Conservation (phyloP, 1,284 basidiomycete genomes). For the Cystobasidium slooffiae region DNA sequence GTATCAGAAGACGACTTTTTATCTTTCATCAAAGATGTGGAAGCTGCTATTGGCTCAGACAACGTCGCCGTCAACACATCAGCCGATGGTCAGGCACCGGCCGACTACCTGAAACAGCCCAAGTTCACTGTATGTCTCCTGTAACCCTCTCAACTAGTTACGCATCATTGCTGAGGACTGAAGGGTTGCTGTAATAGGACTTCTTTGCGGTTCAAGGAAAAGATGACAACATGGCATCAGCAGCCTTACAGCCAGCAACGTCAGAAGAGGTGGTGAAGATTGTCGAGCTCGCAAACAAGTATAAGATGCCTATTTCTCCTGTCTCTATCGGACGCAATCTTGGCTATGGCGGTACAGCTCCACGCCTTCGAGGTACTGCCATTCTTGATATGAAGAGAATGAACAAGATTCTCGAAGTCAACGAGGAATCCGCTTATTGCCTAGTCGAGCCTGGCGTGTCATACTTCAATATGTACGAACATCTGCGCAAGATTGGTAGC, state of each 20-base stretch:
- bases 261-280: constrained; percentile 48
- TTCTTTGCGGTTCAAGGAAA: constrained; percentile 40
- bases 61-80: constrained; percentile 43
- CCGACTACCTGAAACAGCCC: constrained; percentile 25
- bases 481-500: constrained; percentile 45
- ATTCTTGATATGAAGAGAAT: constrained; percentile 49
- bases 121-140: constrained; percentile 15
- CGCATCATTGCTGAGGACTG: constrained; percentile 18
- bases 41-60: constrained; percentile 26
- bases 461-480: constrained; percentile 53
- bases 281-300: constrained; percentile 49
- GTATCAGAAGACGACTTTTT: constrained; percentile 35
- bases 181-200: constrained; percentile 11
- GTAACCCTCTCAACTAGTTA: constrained; percentile 19
- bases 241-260: constrained; percentile 28
- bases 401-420: constrained; percentile 51
- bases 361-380: constrained; percentile 49
- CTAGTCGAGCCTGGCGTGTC: constrained; percentile 51
- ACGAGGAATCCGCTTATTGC: constrained; percentile 48
- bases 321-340: constrained; percentile 50
- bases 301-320: constrained; percentile 48
- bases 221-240: constrained; percentile 42
- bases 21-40: constrained; percentile 41
- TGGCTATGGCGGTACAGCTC: constrained; percentile 50
- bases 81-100: constrained; percentile 37